Base-by-base conservation (phyloP, 257 asterid genomes). In the Scutellaria galericulata region DNA sequence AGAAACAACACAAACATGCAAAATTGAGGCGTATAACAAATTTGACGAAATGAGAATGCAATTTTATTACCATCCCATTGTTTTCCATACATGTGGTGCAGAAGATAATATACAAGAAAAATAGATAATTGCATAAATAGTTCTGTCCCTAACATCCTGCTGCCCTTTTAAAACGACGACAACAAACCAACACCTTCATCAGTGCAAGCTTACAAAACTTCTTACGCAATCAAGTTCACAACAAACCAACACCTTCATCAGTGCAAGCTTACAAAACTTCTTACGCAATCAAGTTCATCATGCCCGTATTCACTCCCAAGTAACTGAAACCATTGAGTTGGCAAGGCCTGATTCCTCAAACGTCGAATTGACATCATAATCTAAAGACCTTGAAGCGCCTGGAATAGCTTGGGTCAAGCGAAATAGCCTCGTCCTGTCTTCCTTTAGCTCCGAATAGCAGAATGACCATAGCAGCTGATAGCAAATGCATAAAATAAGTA, bases 381-480 rank as follows among this genome's bases (percentile, higher is more conserved):
- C 96, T 83, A 90, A 75, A 13, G 81, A 73, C 67, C 39, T 87
- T 6, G 89, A 54, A 22, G 86, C 86, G 5, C 98, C 98, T 0
- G 96, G 96, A 73, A 90, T 88, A 15, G 98, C 90, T 61, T 90
- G 96, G 11, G 94, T 66, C 77, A 92, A 77, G 42, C 88, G 91
- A 50, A 92, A 92, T 1, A 89, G 83, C 51, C 80, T 73, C 4
- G 42, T 56, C 63, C 81, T 83, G 1, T 87, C 92, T 83, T 88
- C 96, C 72, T 81, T 90, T 39, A 92, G 86, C 87, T 83, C 87
- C 52, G 89, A 76, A 71, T 75, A 70, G 76, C 96, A 90, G 86
- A 90, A 92, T 52, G 98, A 92, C 98, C 98, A 90, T 7, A 92
- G 86, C 80, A 92, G 84, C 96, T 90, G 86, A 64, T 59, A 77